Evolutionary conservation across 768 basidiomycete species (phyloP), one percentile per base, ranked within the genome.

Genomic region (Mycena capillaripes): DNA sequence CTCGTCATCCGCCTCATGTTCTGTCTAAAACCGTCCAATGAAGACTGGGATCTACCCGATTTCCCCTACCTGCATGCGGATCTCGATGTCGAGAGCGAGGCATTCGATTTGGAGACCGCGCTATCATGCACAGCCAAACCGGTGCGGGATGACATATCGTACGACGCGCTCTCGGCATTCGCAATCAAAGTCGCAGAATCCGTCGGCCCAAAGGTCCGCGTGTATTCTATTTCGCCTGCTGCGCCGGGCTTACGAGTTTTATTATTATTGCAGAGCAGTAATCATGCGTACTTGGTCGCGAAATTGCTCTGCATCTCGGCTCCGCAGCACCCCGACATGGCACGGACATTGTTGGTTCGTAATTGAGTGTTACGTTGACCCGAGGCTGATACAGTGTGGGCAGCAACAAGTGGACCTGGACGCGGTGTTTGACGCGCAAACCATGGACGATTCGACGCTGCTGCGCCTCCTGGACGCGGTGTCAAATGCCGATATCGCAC

Each of bases 21-120:
- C 75, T 94, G 93, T 78, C 83, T 95, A 57, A 95, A 95, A 77
- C 93, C 93, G 0, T 83, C 89, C 14, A 88, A 90, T 71, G 91
- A 94, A n/a, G 93, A 95, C 67, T 95, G 93, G 93, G 93, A 94
- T 69, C 82, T 89, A 30, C 89, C 89, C 2, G 89, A 90, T 14
- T 95, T 95, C 75, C 93, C 94, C 0, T 88, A 91, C 77, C 78
- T 94, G 27, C 89, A 91, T 73, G 86, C 92, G 2, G 89, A 93
- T 77, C 78, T 95, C 36, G 85, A 86, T 29, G 84, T 82, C n/a
- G 79, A 84, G 4, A n/a, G 76, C 81, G 9, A 85, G 81, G 1
- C 82, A 85, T 85, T 90, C 63, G 89, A 91, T 76, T 78, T 95
- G 4, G 89, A 92, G 71, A 84, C 82, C 30, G 88, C 92, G 3